These are phyloP conservation scores for Colletotrichum scovillei DNA, from an alignment of 2,329 filamentous ascomycete species.

Conservation along the genomic window DNA sequence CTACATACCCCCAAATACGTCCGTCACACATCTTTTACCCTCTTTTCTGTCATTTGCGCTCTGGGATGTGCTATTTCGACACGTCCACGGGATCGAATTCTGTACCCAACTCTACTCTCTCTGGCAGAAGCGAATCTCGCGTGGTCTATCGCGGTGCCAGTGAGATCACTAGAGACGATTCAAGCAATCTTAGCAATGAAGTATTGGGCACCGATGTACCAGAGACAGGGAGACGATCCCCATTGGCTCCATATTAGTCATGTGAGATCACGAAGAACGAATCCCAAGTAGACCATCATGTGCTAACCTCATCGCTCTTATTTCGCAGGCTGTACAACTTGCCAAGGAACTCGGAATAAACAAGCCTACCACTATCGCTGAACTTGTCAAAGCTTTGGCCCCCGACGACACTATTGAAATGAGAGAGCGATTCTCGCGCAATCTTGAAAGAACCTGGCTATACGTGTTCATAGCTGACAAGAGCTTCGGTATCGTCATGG, in stretches of 20 bases:
- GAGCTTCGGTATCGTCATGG: slow-evolving; percentile 34
- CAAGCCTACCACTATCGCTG: slow-evolving; percentile 34
- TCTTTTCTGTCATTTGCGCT: slow-evolving; percentile 41
- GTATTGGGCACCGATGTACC: slow-evolving; percentile 40
- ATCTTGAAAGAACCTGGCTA: slow-evolving; percentile 35
- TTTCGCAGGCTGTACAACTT: slow-evolving; percentile 37
- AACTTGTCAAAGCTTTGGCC: slow-evolving; percentile 35
- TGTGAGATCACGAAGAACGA: slow-evolving; percentile 13
- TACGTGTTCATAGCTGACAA: slow-evolving; percentile 35
- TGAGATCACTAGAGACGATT: slow-evolving; percentile 41
- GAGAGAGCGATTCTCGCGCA: slow-evolving; percentile 24
- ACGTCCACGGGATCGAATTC: slow-evolving; percentile 38
- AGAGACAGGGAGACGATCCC: slow-evolving; percentile 38
- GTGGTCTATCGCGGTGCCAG: slow-evolving; percentile 41
- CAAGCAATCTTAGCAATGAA: slow-evolving; percentile 41
- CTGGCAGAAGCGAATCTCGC: slow-evolving; percentile 41
- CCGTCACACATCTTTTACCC: slow-evolving; percentile 39
- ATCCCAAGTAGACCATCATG: background rate
- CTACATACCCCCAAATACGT: slow-evolving; percentile 41
- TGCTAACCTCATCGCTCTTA: background rate
- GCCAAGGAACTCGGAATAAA: slow-evolving; percentile 40
- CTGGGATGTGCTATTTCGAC: slow-evolving; percentile 41
- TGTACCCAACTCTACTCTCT: slow-evolving; percentile 39
- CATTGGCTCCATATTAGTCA: slow-evolving; percentile 42
- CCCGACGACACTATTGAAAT: slow-evolving; percentile 21